Evolutionary conservation across 2,329 filamentous ascomycete genomes (phyloP).

Genomic region (Macroventuria anomochaeta): DNA sequence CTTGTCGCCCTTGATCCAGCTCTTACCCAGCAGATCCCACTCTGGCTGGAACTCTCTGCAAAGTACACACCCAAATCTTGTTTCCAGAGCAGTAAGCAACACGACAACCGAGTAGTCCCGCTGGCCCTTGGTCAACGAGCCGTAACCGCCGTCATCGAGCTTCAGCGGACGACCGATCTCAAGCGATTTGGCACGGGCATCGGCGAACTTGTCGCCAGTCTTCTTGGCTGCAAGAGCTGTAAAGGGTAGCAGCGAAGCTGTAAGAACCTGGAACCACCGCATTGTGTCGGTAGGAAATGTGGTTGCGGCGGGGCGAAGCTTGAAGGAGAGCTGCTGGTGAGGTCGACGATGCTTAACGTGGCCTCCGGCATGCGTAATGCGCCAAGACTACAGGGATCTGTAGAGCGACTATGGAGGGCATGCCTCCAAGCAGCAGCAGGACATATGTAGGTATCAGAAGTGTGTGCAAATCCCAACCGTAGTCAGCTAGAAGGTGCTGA

Average conservation of each 20-base stretch:
- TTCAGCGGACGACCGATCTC: constrained; percentile 69
- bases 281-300: constrained; percentile 58
- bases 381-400: constrained; percentile 29
- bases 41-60: constrained; percentile 94
- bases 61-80: constrained; percentile 81
- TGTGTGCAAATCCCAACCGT: no score
- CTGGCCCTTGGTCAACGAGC: constrained; percentile 74
- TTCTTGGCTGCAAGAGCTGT: constrained; percentile 70
- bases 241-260: constrained; percentile 68
- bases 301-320: constrained; percentile 22
- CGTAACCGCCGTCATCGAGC: constrained; percentile 78
- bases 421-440: neutral
- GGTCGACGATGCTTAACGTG: constrained; percentile 38
- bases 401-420: neutral
- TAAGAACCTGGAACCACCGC: constrained; percentile 67
- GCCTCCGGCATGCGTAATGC: constrained; percentile 44
- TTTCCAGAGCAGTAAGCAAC: constrained; percentile 84
- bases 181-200: constrained; percentile 72
- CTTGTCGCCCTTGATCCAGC: constrained; percentile 87
- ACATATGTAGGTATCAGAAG: neutral
- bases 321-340: constrained; percentile 18
- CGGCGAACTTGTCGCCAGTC: constrained; percentile 69
- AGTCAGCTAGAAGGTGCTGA: no score
- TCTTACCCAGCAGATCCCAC: constrained; percentile 84
- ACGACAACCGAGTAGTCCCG: constrained; percentile 85